Conservation (phyloP, 495 filamentous ascomycete genomes). For the Trichoderma reesei region DNA sequence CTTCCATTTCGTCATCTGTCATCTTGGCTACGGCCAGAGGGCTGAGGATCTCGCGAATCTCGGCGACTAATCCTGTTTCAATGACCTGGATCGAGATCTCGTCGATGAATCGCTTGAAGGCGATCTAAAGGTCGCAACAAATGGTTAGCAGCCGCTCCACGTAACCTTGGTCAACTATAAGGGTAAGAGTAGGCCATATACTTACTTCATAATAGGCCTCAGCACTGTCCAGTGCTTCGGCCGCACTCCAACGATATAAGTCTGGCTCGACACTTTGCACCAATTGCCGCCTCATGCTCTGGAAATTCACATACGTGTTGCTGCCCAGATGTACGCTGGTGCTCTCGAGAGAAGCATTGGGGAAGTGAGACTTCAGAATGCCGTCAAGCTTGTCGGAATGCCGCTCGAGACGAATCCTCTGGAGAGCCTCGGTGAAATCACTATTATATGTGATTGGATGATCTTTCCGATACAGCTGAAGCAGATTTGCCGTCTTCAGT, state of each 20-base stretch:
- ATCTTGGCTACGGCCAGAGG: background rate
- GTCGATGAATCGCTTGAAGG: slow-evolving; percentile 45
- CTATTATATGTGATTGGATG: slow-evolving; percentile 52
- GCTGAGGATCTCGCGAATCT: slow-evolving; percentile 17
- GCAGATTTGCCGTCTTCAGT: slow-evolving; percentile 25
- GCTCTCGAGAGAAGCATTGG: background rate
- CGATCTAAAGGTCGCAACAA: slow-evolving; percentile 30
- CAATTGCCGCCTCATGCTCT: background rate
- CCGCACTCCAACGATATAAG: slow-evolving; percentile 21
- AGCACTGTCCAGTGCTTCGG: slow-evolving; percentile 24
- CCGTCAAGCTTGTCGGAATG: slow-evolving; percentile 21
- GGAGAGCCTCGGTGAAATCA: slow-evolving; percentile 40
- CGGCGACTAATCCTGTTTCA: slow-evolving; percentile 40
- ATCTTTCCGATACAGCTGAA: slow-evolving; percentile 24
- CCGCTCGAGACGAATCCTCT: slow-evolving; percentile 27
- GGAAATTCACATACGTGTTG: slow-evolving; percentile 11
- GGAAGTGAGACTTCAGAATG: slow-evolving; percentile 15
- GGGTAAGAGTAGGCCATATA: background rate
- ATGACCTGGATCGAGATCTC: slow-evolving; percentile 44
- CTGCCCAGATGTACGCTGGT: slow-evolving; percentile 10
- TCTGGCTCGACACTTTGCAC: slow-evolving; percentile 17
- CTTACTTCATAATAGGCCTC: slow-evolving; percentile 34
- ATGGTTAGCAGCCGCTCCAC: background rate
- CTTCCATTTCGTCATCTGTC: slow-evolving; percentile 17
- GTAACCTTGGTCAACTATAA: too few species aligned